Evolutionary conservation across 148 eudicot species (phyloP).

Genomic region (Polygonum aviculare): DNA sequence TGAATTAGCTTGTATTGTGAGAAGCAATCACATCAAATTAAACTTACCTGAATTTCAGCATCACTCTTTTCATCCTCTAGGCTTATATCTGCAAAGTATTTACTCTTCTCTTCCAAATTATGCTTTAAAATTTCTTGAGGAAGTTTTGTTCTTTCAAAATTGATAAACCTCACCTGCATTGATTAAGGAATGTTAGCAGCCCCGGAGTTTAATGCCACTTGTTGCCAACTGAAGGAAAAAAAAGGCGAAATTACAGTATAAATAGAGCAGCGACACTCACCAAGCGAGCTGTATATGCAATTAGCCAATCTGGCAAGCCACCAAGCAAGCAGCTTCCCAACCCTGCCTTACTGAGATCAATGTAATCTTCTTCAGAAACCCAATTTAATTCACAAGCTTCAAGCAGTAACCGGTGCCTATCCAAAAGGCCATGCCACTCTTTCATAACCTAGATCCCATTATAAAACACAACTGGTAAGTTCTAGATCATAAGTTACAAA

Average conservation of each 20-base stretch:
- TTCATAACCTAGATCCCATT: slow-evolving; percentile 55
- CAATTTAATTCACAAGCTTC: slow-evolving; percentile 88
- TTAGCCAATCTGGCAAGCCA: slow-evolving; percentile 92
- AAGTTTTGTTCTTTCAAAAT: slow-evolving; percentile 84
- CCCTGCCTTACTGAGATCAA: slow-evolving; percentile 86
- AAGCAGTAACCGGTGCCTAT: slow-evolving; percentile 65
- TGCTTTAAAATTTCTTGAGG: slow-evolving; percentile 77
- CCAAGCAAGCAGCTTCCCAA: slow-evolving; percentile 91
- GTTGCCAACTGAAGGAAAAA: not conserved
- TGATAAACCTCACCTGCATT: slow-evolving; percentile 77
- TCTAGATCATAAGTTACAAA: not conserved
- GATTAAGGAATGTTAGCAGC: not conserved
- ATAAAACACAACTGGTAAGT: not conserved
- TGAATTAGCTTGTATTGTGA: not conserved
- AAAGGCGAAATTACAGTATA: not conserved
- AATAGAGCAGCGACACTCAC: slow-evolving; percentile 27
- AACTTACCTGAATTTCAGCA: slow-evolving; percentile 85
- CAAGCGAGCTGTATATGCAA: slow-evolving; percentile 92
- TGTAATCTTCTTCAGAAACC: slow-evolving; percentile 93
- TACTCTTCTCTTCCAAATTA: slow-evolving; percentile 85
- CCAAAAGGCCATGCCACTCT: slow-evolving; percentile 84
- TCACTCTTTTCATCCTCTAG: slow-evolving; percentile 79
- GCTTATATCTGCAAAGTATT: slow-evolving; percentile 58
- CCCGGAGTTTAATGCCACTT: not conserved
- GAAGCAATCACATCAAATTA: not conserved